Evolutionary conservation across 2,329 filamentous ascomycete species (phyloP).

Genomic region (Hortaea sp.): DNA sequence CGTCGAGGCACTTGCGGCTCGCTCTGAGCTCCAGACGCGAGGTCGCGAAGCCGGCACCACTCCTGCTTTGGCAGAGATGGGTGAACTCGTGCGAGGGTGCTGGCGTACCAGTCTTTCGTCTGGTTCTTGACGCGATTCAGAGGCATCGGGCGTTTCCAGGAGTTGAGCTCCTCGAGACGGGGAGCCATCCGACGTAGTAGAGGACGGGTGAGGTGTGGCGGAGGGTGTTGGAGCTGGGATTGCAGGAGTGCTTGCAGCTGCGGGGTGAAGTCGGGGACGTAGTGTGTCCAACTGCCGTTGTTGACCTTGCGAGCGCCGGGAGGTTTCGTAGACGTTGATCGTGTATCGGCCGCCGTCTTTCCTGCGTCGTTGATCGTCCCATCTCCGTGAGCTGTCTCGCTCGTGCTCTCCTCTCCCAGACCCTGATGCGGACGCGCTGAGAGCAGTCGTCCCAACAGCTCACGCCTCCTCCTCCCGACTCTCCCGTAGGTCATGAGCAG

Average conservation of each 20-base stretch:
- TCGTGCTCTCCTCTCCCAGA: background rate
- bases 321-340: background rate
- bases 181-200: constrained; percentile 15
- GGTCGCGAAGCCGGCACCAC: constrained; percentile 32
- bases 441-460: constrained; percentile 30
- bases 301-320: constrained; percentile 5
- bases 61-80: constrained; percentile 36
- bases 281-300: constrained; percentile 9
- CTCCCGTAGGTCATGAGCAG: constrained; percentile 49
- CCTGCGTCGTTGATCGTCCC: background rate
- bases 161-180: constrained; percentile 33
- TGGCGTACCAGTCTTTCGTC: constrained; percentile 34
- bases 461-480: constrained; percentile 41
- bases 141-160: constrained; percentile 38
- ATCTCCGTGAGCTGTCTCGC: background rate
- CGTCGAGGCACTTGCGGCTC: constrained; percentile 2
- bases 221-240: constrained; percentile 20
- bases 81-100: constrained; percentile 31
- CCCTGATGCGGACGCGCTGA: constrained; percentile 1
- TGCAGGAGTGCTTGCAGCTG: constrained; percentile 19
- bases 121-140: constrained; percentile 33
- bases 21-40: constrained; percentile 22
- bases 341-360: background rate
- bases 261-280: constrained; percentile 27
- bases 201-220: constrained; percentile 21